Evolutionary conservation across 306 rosid species (phyloP).

Genomic region (cucumber (Cucumis sativus)): Cucumber_9930_V3 NC_026656.2:2735501-2736000

Average conservation of each 20-base stretch:
- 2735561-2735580: background rate
- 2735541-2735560: too few relatives aligned
- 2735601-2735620: background rate
- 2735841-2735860: background rate
- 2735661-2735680: background rate
- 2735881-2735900: background rate
- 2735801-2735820: background rate
- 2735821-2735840: background rate
- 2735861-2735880: background rate
- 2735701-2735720: constrained; percentile 7
- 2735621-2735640: background rate
- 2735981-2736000: too few relatives aligned
- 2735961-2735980: background rate
- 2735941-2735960: background rate
- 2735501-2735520: too few relatives aligned
- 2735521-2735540: too few relatives aligned
- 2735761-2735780: background rate
- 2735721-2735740: background rate
- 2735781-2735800: background rate
- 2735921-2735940: background rate
- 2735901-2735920: background rate
- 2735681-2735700: background rate
- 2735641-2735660: background rate
- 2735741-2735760: background rate
- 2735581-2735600: background rate